Conservation (phyloP, 352 stramenopile genomes). For the Phytophthora cactorum region DNA sequence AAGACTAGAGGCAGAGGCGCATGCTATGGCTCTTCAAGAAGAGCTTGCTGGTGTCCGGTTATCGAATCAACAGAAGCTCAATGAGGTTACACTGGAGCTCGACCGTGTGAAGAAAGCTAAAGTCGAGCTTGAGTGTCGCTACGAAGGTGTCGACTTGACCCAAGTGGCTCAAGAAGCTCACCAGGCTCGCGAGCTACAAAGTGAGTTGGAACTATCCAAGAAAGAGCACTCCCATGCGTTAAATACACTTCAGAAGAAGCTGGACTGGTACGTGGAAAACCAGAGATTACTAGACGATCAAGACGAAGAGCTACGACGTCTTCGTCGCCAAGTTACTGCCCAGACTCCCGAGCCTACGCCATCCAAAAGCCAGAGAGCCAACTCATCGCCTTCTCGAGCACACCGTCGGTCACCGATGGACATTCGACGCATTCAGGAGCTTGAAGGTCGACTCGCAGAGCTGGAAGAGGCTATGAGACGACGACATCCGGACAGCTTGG, state of each 20-base stretch:
- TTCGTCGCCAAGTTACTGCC: slow-evolving; percentile 34
- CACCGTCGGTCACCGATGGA: slow-evolving; percentile 53
- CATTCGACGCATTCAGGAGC: slow-evolving; percentile 76
- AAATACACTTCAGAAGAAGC: slow-evolving; percentile 70
- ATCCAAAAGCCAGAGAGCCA: slow-evolving; percentile 21
- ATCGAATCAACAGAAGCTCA: slow-evolving; percentile 57
- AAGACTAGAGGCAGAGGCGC: slow-evolving; percentile 63
- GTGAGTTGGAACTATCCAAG: slow-evolving; percentile 48
- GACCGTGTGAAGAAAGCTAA: slow-evolving; percentile 86
- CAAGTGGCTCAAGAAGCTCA: slow-evolving; percentile 65
- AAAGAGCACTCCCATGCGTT: slow-evolving; percentile 61
- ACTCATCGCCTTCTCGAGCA: slow-evolving; percentile 23
- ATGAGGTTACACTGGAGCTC: slow-evolving; percentile 75
- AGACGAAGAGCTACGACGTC: slow-evolving; percentile 58
- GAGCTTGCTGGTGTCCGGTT: slow-evolving; percentile 48
- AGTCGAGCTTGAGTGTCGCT: slow-evolving; percentile 75
- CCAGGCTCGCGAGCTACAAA: slow-evolving; percentile 52
- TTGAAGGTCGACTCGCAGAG: slow-evolving; percentile 68
- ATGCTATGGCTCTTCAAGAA: slow-evolving; percentile 60
- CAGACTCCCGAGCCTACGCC: slow-evolving; percentile 12
- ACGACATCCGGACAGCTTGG: slow-evolving; percentile 79
- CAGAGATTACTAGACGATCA: slow-evolving; percentile 82
- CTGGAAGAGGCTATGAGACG: slow-evolving; percentile 80
- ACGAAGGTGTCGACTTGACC: slow-evolving; percentile 72
- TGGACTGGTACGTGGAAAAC: slow-evolving; percentile 89